Evolutionary conservation across 108 stramenopile genomes (phyloP), one percentile per base, ranked within the genome.

Genomic region (Bacterosira constricta): DNA sequence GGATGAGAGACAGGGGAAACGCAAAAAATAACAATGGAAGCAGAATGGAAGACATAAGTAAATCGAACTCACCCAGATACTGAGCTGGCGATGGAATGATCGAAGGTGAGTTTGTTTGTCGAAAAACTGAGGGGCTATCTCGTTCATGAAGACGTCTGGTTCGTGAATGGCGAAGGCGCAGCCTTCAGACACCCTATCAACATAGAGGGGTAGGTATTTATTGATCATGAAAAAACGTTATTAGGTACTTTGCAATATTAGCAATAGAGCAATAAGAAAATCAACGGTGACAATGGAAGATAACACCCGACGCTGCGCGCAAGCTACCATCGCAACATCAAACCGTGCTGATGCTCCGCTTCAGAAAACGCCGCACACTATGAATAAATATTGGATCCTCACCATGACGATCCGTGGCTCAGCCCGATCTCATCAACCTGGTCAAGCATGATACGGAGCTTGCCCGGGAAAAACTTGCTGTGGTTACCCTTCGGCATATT

Each of bases 21-120:
- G 27, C 51, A 52, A 52, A 8, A n/a, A n/a, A n/a, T n/a, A 29
- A 52, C 26, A 27, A 30, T 8, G 51, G 6, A 29, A 51, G 5
- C 50, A 21, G 50, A n/a, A n/a, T n/a, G n/a, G n/a, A n/a, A n/a
- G 29, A 52, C 13, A 52, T 10, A 27, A 30, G 26, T 52, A 13
- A 11, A 2, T 27, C 51, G 29, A 27, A 49, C 63, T 63, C 32
- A 63, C 63, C 63, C 63, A 63, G 17, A 63, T 63, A 20, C 63
- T 63, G 46, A 63, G 45, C 46, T 63, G 63, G n/a, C 63, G 63
- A 49, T 63, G 63, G 25, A 63, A 63, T 1, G 63, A 63, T 41
- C 63, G 63, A 35, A 63, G 63, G 26, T 32, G 63, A 63, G 45
- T 63, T 17, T 47, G 45, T 30, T 63, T 63, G 45, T 32, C 30